Evolutionary conservation across 768 basidiomycete species (phyloP), one percentile per base, ranked within the genome.

Genomic region (Tephrocybe rancida): DNA sequence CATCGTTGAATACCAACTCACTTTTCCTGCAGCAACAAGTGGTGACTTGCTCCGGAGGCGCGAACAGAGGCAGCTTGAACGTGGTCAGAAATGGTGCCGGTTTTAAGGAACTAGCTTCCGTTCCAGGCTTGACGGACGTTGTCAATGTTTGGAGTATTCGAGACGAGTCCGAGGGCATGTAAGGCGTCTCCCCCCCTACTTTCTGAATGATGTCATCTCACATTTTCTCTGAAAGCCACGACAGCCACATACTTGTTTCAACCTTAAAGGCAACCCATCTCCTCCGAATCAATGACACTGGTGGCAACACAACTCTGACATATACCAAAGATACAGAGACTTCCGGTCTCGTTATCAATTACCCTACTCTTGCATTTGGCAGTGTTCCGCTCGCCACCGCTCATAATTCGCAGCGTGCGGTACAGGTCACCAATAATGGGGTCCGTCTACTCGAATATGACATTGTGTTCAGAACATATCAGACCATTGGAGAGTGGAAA

Each of bases 31-130:
- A 94, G 89, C 77, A 75, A n/a, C 86, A 90, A 66, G 81, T 95
- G 37, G 83, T 96, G 3, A 92, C 92, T 1, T 92, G 90, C 61
- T 95, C 92, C 3, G 95, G 95, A 5, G 88, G 84, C 1, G 78
- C 78, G 44, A 91, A 84, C 56, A 82, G 84, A 2, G 94, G 95
- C 2, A 85, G 87, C 9, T 62, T 97, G 14, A 86, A 88, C 44
- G 69, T 94, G 26, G 78, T 97, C 18, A 78, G 90, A 55, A 90
- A 85, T 51, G 94, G 94, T 2, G 90, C 92, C 5, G 88, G 91
- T 59, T 87, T 93, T 64, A 75, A 82, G 50, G 86, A 88, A 60
- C 61, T 81, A 10, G 87, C 85, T 0, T 67, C 70, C 25, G 62
- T 91, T 5, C 76, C 81, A 4, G 86, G 86, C 0, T 58, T 93